Conservation (phyloP, 805 yeast genomes). For the Nakazawaea peltata region DNA sequence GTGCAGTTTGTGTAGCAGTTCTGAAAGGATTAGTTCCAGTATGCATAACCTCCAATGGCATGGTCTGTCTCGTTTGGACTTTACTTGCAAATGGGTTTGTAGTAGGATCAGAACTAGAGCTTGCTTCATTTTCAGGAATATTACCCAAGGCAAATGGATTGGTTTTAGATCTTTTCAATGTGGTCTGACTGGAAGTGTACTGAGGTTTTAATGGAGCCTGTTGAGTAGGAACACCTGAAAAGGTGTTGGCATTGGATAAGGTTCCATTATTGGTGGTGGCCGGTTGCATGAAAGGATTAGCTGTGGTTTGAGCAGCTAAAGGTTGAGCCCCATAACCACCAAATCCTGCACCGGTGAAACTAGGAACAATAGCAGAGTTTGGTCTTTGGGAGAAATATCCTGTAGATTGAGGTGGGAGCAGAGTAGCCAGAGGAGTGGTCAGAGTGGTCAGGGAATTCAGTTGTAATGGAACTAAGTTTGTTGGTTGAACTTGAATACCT, state of each 20-base stretch:
- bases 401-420: constrained; percentile 15
- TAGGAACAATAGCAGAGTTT: constrained; percentile 18
- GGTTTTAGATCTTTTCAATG: constrained; percentile 15
- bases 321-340: constrained; percentile 33
- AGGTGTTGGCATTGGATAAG: constrained; percentile 13
- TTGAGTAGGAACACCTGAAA: constrained; percentile 14
- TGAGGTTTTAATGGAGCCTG: constrained; percentile 8
- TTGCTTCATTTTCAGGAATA: constrained; percentile 13
- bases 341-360: constrained; percentile 45
- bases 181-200: constrained; percentile 3
- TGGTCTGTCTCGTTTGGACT: not conserved
- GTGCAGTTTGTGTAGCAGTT: constrained; percentile 19
- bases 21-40: constrained; percentile 52
- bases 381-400: constrained; percentile 20
- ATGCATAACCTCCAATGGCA: constrained; percentile 9
- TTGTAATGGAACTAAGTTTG: constrained; percentile 5
- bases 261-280: constrained; percentile 12
- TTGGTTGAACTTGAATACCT: constrained; percentile 3
- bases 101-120: constrained; percentile 11
- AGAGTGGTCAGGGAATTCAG: not conserved
- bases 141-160: constrained; percentile 30
- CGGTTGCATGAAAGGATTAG: constrained; percentile 11
- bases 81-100: constrained; percentile 8
- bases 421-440: constrained; percentile 11
- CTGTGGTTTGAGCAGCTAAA: constrained; percentile 15